phyloP scores from a whole-genome alignment of 2,329 filamentous ascomycete genomes.

The Trichophyton schoenleinii region DNA sequence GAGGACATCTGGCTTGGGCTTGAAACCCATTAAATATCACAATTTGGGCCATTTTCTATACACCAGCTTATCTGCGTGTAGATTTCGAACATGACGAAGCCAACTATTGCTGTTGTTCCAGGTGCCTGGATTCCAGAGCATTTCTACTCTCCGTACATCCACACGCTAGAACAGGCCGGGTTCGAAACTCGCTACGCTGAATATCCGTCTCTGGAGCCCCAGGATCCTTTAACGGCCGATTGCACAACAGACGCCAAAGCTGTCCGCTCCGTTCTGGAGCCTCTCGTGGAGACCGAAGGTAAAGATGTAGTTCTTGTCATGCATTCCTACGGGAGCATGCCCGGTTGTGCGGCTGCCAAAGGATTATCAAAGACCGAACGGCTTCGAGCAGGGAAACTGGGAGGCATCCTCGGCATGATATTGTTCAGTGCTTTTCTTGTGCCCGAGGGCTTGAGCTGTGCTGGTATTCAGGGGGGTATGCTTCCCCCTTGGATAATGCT shows the following conservation, averaged over 20 bases:
- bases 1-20: not conserved
- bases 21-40: not conserved
- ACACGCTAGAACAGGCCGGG: conserved; percentile 21
- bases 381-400: not conserved
- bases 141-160: conserved; percentile 17
- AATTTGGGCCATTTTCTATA: not conserved
- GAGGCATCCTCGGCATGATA: conserved; percentile 7
- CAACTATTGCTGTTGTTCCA: conserved; percentile 25
- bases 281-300: conserved; percentile 19
- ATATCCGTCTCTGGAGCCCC: conserved; percentile 10
- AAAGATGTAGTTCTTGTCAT: conserved; percentile 26
- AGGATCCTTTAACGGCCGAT: conserved; percentile 10
- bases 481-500: conserved; percentile 1
- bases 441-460: conserved; percentile 1
- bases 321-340: conserved; percentile 28
- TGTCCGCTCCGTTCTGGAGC: conserved; percentile 17
- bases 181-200: conserved; percentile 16
- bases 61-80: not conserved
- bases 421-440: conserved; percentile 7
- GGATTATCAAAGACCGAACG: conserved; percentile 15
- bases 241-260: conserved; percentile 19
- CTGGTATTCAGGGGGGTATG: not conserved
- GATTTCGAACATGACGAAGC: conserved; percentile 16
- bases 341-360: conserved; percentile 19
- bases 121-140: conserved; percentile 25